Percentiles rank a stretch among this genome's conserved stretches.
Evolutionary conservation across 2,329 filamentous ascomycete genomes (phyloP).

Genomic region (Aureobasidium sp.): DNA sequence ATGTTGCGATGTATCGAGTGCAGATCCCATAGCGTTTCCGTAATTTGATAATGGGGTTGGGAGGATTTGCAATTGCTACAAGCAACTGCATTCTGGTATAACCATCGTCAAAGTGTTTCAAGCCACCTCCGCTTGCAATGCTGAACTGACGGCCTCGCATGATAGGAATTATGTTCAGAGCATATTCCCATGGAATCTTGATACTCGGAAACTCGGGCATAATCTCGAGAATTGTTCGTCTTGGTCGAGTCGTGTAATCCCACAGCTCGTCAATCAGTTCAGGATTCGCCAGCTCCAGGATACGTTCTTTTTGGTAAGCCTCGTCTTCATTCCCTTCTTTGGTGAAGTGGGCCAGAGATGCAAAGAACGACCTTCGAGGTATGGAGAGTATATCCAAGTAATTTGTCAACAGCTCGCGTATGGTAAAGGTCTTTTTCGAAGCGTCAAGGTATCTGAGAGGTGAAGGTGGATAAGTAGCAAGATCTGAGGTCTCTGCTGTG

Average conservation of each 20-base stretch:
- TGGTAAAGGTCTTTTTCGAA: constrained; percentile 44
- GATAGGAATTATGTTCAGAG: constrained; percentile 66
- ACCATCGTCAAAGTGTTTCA: constrained; percentile 24
- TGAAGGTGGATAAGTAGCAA: constrained; percentile 28
- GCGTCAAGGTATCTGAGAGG: constrained; percentile 34
- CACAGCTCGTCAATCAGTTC: constrained; percentile 84
- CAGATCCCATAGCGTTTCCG: constrained; percentile 83
- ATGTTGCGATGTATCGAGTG: constrained; percentile 70
- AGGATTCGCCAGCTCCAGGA: constrained; percentile 75
- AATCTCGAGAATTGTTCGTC: constrained; percentile 85
- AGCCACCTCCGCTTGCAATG: constrained; percentile 65
- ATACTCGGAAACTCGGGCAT: constrained; percentile 84
- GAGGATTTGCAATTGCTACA: constrained; percentile 31
- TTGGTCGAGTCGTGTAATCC: constrained; percentile 87
- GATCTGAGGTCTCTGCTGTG: constrained; percentile 26
- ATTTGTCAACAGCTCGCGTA: constrained; percentile 70
- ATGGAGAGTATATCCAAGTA: constrained; percentile 87
- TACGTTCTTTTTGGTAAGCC: constrained; percentile 61
- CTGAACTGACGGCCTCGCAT: constrained; percentile 91
- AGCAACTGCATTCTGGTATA: constrained; percentile 29
- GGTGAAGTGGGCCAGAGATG: constrained; percentile 68
- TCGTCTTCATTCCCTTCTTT: constrained; percentile 48
- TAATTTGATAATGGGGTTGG: constrained; percentile 73
- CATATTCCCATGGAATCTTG: constrained; percentile 67
- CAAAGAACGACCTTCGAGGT: constrained; percentile 79